These are phyloP conservation scores for Tritrichomonas musculus DNA, from an alignment of 208 protist species.

Conservation along the genomic window DNA sequence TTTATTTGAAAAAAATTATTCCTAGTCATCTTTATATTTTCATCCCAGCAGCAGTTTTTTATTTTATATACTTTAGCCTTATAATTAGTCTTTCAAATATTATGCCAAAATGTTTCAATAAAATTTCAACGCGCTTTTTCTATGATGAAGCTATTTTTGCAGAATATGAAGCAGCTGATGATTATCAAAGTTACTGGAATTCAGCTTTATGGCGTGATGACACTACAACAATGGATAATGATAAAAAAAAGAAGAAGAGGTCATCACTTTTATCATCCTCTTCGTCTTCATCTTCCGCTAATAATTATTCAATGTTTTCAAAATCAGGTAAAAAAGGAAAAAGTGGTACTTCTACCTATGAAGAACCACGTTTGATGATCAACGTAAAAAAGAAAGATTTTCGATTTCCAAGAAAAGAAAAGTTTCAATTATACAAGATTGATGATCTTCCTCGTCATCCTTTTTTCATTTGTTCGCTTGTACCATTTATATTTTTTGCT, in stretches of 20 bases:
- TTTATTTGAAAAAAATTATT: not conserved
- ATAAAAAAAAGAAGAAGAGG: not conserved
- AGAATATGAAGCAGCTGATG: not conserved
- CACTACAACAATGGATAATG: no score
- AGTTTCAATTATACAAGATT: not conserved
- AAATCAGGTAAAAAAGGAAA: no score
- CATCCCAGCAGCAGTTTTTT: not conserved
- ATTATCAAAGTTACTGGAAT: constrained; percentile 31
- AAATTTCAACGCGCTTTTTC: not conserved
- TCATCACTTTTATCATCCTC: not conserved
- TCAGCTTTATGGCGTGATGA: constrained; percentile 9
- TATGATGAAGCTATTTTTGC: not conserved
- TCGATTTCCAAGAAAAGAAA: not conserved
- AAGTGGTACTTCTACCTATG: no score
- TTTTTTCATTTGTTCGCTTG: not conserved
- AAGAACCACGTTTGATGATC: not conserved
- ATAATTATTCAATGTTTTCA: no score
- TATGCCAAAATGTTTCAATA: not conserved
- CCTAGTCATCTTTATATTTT: not conserved
- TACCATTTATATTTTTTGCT: not conserved
- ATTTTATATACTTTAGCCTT: not conserved
- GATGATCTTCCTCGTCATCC: not conserved
- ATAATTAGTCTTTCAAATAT: not conserved
- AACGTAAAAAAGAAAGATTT: not conserved
- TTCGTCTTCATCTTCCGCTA: no score